A percentile compares a stretch with the other conserved stretches of the same genome.
These are phyloP conservation scores for Symbiodinium natans DNA, from an alignment of 73 alveolate genomes.

Conservation along the genomic window DNA sequence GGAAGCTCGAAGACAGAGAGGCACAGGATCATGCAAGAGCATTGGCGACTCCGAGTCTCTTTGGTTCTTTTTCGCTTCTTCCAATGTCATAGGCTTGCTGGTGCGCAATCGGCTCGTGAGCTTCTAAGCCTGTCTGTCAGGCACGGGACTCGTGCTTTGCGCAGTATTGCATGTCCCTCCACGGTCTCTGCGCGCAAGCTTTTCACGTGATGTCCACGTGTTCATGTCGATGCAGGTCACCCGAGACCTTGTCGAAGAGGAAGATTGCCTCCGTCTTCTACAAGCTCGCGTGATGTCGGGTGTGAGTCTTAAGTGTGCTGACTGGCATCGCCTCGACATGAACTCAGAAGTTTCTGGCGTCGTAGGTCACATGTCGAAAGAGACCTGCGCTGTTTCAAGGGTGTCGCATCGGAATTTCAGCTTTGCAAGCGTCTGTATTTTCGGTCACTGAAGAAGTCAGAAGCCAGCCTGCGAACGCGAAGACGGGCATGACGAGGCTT, in stretches of 20 bases:
- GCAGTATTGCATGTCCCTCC: too few species aligned
- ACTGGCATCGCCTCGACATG: not conserved
- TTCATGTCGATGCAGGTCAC: not conserved
- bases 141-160: too few species aligned
- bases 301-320: too few species aligned
- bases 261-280: not conserved
- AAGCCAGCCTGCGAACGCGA: too few species aligned
- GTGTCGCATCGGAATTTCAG: too few species aligned
- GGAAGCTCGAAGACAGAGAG: not conserved
- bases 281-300: not conserved
- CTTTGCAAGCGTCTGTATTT: too few species aligned
- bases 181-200: too few species aligned
- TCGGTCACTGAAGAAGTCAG: too few species aligned
- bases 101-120: not conserved
- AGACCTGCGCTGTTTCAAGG: not conserved
- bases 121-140: not conserved
- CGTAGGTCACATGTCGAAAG: not conserved
- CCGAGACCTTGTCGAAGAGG: not conserved
- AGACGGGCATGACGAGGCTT: too few species aligned
- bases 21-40: too few species aligned
- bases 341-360: not conserved
- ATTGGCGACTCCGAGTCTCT: too few species aligned
- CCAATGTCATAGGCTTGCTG: not conserved
- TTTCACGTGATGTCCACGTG: too few species aligned
- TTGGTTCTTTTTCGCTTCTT: not conserved